These are phyloP conservation scores for Venturia aucupariae DNA, from an alignment of 2,329 filamentous ascomycete genomes.

Conservation along the genomic window DNA sequence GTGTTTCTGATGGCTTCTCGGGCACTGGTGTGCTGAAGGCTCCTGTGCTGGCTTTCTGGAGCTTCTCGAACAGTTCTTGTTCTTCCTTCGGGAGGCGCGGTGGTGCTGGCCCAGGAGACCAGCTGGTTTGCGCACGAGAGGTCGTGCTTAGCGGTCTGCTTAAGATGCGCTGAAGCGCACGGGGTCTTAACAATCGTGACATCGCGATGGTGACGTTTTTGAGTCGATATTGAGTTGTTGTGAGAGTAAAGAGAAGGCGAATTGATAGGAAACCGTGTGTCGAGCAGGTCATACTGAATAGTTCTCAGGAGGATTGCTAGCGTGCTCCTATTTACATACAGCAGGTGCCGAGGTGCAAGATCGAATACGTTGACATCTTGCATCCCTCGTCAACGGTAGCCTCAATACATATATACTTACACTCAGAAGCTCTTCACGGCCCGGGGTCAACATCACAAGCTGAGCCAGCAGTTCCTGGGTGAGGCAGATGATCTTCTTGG, in stretches of 20 bases:
- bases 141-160: not conserved
- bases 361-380: too few relatives aligned
- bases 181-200: not conserved
- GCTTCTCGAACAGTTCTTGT: constrained; percentile 81
- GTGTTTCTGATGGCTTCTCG: constrained; percentile 29
- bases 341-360: too few relatives aligned
- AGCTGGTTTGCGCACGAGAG: not conserved
- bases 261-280: too few relatives aligned
- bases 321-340: too few relatives aligned
- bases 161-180: not conserved
- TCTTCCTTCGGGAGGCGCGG: constrained; percentile 80
- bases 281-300: too few relatives aligned
- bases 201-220: not conserved
- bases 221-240: not conserved
- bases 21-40: constrained; percentile 60
- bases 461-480: too few relatives aligned
- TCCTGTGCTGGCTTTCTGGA: constrained; percentile 68
- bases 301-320: too few relatives aligned
- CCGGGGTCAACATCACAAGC: too few relatives aligned
- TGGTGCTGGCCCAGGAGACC: constrained; percentile 35
- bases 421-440: too few relatives aligned
- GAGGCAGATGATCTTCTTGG: too few relatives aligned
- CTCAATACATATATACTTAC: too few relatives aligned
- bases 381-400: too few relatives aligned
- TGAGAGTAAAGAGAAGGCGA: not conserved